Conservation (phyloP, 192 early-diverging fungal genomes). For the Coemansia sp. region DNA sequence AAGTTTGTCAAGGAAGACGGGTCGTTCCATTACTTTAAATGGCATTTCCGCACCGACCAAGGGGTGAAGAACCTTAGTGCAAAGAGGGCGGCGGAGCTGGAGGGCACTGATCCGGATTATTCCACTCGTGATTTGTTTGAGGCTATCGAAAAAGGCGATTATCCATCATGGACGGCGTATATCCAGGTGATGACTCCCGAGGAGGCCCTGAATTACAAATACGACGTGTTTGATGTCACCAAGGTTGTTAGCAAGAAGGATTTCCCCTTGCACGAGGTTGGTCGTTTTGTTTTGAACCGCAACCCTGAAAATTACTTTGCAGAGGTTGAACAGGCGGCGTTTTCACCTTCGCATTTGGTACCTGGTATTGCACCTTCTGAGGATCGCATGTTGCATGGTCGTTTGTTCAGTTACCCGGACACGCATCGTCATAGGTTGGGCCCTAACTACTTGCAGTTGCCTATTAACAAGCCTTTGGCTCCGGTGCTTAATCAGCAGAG, state of each 20-base stretch:
- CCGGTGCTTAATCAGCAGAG: slow-evolving; percentile 65
- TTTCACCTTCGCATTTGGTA: slow-evolving; percentile 67
- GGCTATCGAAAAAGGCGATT: slow-evolving; percentile 56
- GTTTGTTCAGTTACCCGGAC: slow-evolving; percentile 73
- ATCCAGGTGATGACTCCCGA: slow-evolving; percentile 64
- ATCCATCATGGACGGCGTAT: slow-evolving; percentile 65
- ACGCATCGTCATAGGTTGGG: slow-evolving; percentile 69
- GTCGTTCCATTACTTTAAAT: slow-evolving; percentile 70
- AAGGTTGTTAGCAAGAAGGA: slow-evolving; percentile 67
- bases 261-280: slow-evolving; percentile 63
- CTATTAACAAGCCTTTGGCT: slow-evolving; percentile 61
- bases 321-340: slow-evolving; percentile 72
- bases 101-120: background rate
- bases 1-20: slow-evolving; percentile 65
- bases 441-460: slow-evolving; percentile 71
- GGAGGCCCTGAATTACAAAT: slow-evolving; percentile 62
- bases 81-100: background rate
- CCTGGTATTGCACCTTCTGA: slow-evolving; percentile 68
- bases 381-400: slow-evolving; percentile 72
- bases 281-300: slow-evolving; percentile 69
- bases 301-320: slow-evolving; percentile 77
- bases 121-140: slow-evolving; percentile 5
- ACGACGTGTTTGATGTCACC: slow-evolving; percentile 66
- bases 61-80: background rate
- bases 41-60: slow-evolving; percentile 75